Percentiles rank a stretch among this genome's conserved stretches.
Evolutionary conservation across 805 yeast genomes (phyloP).

Genomic region (Diddensiella transvaalensis): DNA sequence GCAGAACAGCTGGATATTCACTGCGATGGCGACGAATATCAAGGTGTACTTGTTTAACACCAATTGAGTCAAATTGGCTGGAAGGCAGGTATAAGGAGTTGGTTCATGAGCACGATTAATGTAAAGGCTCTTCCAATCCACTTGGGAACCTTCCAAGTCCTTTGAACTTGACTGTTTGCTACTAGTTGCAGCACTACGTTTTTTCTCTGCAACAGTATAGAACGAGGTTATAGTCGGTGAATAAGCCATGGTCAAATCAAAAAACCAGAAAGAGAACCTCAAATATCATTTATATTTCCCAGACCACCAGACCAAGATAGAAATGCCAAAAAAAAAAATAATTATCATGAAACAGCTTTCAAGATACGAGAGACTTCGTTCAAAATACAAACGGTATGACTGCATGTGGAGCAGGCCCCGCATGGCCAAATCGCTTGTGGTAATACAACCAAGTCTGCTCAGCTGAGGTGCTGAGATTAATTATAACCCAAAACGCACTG

Average conservation of each 20-base stretch:
- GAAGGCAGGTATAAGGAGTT: constrained; percentile 23
- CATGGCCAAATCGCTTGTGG: constrained; percentile 21
- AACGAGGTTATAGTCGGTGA: constrained; percentile 20
- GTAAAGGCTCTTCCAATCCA: constrained; percentile 10
- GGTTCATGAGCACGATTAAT: constrained; percentile 14
- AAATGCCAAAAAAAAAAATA: constrained; percentile 1
- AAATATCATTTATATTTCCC: no score
- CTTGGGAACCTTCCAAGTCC: neutral
- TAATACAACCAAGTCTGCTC: constrained; percentile 46
- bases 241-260: constrained; percentile 4
- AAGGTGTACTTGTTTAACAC: constrained; percentile 21
- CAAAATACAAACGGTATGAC: constrained; percentile 17
- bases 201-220: constrained; percentile 16
- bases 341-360: constrained; percentile 5
- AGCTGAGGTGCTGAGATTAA: constrained; percentile 50
- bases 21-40: constrained; percentile 13
- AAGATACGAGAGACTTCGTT: no score
- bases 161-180: neutral
- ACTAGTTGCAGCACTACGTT: neutral
- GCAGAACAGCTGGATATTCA: constrained; percentile 16
- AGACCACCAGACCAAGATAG: no score
- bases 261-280: neutral
- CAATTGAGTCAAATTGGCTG: constrained; percentile 18
- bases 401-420: constrained; percentile 16
- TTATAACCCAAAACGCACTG: constrained; percentile 32